A percentile compares a stretch with the other conserved stretches of the same genome.
These are phyloP conservation scores for Didymella keratinophila DNA, from an alignment of 2,329 filamentous ascomycete genomes.

Conservation along the genomic window DNA sequence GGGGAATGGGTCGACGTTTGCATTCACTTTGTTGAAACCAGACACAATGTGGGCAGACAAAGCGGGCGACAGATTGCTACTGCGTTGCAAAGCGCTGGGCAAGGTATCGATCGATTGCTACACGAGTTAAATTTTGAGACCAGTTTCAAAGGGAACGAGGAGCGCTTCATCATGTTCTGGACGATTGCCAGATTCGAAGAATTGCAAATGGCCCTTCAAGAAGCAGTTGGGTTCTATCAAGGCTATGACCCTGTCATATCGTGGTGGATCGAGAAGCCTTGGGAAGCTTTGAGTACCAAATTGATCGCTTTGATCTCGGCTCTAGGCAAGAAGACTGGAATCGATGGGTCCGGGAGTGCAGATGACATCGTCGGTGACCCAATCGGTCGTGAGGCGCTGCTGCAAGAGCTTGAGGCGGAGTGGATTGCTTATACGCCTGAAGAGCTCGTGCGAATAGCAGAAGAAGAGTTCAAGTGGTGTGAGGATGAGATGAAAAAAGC, in stretches of 20 bases:
- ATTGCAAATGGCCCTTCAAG: conserved; percentile 54
- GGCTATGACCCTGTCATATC: conserved; percentile 65
- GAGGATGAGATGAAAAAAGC: conserved; percentile 63
- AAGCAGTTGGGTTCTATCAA: conserved; percentile 61
- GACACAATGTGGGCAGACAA: conserved; percentile 10
- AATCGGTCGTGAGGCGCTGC: conserved; percentile 61
- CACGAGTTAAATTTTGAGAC: background rate
- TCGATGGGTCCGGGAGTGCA: conserved; percentile 53
- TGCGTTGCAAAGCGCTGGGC: conserved; percentile 7
- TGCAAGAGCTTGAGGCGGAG: conserved; percentile 63
- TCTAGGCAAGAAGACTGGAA: conserved; percentile 56
- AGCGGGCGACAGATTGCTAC: conserved; percentile 9
- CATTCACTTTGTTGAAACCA: conserved; percentile 4
- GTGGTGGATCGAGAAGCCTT: conserved; percentile 64
- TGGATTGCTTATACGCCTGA: conserved; percentile 67
- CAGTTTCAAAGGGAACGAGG: background rate
- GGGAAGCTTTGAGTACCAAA: conserved; percentile 49
- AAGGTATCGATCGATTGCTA: background rate
- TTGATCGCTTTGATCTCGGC: conserved; percentile 49
- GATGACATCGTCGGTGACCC: conserved; percentile 66
- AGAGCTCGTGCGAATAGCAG: conserved; percentile 61
- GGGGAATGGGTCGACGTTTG: conserved; percentile 8
- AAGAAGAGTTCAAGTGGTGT: conserved; percentile 64
- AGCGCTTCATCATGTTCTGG: conserved; percentile 53
- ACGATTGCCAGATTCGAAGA: conserved; percentile 55